phyloP scores from a whole-genome alignment of 305 asterid genomes.

The Andrographis paniculata region DNA sequence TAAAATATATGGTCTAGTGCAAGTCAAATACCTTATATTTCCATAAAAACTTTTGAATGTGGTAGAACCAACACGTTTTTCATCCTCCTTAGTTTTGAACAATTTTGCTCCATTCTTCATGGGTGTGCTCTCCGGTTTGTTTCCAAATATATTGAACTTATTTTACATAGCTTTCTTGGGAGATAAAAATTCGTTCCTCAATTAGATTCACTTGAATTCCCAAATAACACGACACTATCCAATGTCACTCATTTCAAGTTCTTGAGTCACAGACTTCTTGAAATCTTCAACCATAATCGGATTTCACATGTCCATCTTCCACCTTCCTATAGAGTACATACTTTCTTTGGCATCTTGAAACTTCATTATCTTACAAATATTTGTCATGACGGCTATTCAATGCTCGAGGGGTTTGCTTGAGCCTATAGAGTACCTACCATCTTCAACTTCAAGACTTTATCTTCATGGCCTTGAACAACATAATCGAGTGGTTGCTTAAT shows the following conservation, averaged over 20 bases:
- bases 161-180: no score
- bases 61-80: no score
- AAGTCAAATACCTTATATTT: constrained; percentile 1
- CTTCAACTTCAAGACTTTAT: constrained; percentile 6
- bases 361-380: no score
- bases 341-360: no score
- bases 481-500: constrained; percentile 3
- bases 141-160: no score
- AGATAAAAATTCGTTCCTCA: not conserved
- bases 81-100: no score
- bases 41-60: not conserved
- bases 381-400: no score
- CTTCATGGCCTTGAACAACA: not conserved
- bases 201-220: not conserved
- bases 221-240: not conserved
- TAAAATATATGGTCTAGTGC: constrained; percentile 3
- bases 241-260: not conserved
- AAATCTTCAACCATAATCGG: not conserved
- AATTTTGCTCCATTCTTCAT: no score
- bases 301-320: not conserved
- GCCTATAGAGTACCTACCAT: constrained; percentile 14
- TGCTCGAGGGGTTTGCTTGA: not conserved
- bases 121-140: no score
- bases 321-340: not conserved
- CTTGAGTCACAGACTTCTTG: not conserved